phyloP scores from a whole-genome alignment of 1,284 basidiomycete genomes.

The Ustilago crameri region DNA sequence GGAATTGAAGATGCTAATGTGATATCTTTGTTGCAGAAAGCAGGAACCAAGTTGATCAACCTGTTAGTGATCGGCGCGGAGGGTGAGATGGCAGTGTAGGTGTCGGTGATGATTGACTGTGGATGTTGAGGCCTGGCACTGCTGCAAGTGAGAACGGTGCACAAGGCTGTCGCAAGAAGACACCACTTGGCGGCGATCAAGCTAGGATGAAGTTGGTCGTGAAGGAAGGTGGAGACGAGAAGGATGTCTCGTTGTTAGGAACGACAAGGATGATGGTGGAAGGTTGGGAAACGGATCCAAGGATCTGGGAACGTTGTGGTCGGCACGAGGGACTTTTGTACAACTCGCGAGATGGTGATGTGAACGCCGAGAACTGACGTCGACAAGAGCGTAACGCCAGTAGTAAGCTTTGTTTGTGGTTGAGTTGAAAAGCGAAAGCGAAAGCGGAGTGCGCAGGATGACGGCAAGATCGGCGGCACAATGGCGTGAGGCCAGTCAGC shows the following conservation, averaged over 20 bases:
- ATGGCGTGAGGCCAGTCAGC: constrained; percentile 11
- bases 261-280: neutral
- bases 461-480: constrained; percentile 7
- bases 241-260: no score
- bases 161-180: neutral
- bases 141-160: constrained; percentile 1
- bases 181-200: neutral
- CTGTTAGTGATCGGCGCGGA: neutral
- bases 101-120: constrained; percentile 6
- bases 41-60: no score
- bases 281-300: constrained; percentile 3
- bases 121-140: neutral
- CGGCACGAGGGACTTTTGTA: constrained; percentile 31
- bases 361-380: constrained; percentile 19
- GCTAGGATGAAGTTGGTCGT: constrained; percentile 17
- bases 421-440: neutral
- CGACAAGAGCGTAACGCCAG: constrained; percentile 7
- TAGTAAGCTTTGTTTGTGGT: constrained; percentile 21
- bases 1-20: no score
- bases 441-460: neutral
- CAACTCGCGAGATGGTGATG: constrained; percentile 5
- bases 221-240: constrained; percentile 22
- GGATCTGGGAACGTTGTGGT: neutral
- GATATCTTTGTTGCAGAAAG: no score
- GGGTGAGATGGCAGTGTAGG: neutral